Evolutionary conservation across 106 monocot genomes (phyloP), one percentile per base, ranked within the genome.

Genomic region (Vanilla planifolia): DNA sequence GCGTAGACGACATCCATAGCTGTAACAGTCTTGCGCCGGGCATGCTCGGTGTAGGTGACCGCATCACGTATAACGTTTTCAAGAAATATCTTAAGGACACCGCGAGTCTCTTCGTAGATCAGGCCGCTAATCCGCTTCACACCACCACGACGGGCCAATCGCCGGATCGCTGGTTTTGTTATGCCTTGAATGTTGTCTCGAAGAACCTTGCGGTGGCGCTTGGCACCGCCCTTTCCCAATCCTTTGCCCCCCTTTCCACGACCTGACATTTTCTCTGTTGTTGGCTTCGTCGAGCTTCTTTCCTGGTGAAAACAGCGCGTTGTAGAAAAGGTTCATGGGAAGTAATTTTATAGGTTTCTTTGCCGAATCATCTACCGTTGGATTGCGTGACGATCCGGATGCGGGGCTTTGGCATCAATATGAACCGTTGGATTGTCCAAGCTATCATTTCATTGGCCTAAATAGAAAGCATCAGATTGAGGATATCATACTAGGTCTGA

Each of bases 61-160:
- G 90, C 81, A 42, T 91, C 90, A 32, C 90, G 81, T 73, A 91
- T 85, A 50, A 91, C 90, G 65, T 91, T 91, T 79, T 91, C 90
- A 14, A 91, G 41, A 62, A 62, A 62, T 13, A 37, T 62, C 27
- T 62, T 62, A 24, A 62, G 36, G 11, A 62, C 61, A 15, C 61
- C 61, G 7, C 61, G 22, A 5, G 61, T 62, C 27, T 62, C 61
- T 20, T 62, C 61, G 61, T 62, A 43, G 8, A 62, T 62, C 61
- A 62, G 34, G 61, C 61, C 61, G 15, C 61, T 43, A 42, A 62
- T 62, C 26, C 61, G 20, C 43, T 62, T 62, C n/a, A 62, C 61
- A 3, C 61, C 41, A 2, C 61, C 61, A 14, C 61, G 39, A 6
- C 61, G 20, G 8, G 61, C 61, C 6, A 62, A 42, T 8, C 61